These are phyloP conservation scores for Linderniella brevidens DNA, from an alignment of 257 asterid species.

Conservation along the genomic window DNA sequence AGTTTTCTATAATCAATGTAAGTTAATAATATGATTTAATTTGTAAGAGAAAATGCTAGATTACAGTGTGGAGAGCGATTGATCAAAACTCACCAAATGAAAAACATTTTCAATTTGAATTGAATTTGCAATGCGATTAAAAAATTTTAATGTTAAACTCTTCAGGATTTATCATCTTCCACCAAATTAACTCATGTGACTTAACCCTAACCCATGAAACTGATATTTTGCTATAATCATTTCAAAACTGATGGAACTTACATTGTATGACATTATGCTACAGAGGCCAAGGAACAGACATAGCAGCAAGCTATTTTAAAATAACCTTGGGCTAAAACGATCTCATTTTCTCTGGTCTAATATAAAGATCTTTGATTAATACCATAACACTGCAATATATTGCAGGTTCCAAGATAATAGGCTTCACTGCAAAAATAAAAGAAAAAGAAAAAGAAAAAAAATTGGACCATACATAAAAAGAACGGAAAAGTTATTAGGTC, in stretches of 20 bases:
- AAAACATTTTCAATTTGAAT: no score
- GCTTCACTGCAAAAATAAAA: conserved; percentile 30
- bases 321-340: conserved; percentile 67
- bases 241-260: conserved; percentile 11
- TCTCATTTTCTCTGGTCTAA: conserved; percentile 68
- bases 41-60: no score
- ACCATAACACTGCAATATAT: conserved; percentile 38
- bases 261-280: conserved; percentile 85
- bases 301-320: conserved; percentile 68
- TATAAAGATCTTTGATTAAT: conserved; percentile 41
- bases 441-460: background rate
- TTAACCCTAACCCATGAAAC: no score
- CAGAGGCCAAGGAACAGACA: conserved; percentile 66
- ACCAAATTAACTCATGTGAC: no score
- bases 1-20: no score
- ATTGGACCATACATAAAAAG: background rate
- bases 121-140: no score
- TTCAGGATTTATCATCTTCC: no score
- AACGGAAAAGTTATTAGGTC: background rate
- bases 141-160: no score
- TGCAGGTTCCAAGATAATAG: conserved; percentile 27
- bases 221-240: no score
- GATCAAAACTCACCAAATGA: no score
- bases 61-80: no score
- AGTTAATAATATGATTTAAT: no score